A percentile compares a stretch with the other conserved stretches of the same genome.
Evolutionary conservation across 768 basidiomycete species (phyloP).

Genomic region (Calocybe indica): DNA sequence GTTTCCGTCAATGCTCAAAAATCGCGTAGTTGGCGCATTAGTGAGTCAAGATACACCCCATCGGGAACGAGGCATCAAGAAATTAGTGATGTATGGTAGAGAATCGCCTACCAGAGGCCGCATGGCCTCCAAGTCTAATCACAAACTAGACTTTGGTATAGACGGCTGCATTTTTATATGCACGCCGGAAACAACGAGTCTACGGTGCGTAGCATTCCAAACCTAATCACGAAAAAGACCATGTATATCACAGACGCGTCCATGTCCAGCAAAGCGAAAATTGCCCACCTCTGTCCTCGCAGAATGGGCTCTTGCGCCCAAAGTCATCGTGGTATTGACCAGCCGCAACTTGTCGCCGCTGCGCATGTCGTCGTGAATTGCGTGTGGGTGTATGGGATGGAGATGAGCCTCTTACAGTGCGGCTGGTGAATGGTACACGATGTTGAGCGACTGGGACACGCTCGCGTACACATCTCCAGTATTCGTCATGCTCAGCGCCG

Average conservation of each 20-base stretch:
- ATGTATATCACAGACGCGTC: neutral
- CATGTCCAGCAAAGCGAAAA: neutral
- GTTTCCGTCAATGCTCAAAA: too few species aligned
- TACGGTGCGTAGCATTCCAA: constrained; percentile 47
- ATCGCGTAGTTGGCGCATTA: too few species aligned
- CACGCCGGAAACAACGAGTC: constrained; percentile 47
- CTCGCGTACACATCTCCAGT: constrained; percentile 16
- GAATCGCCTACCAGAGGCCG: neutral
- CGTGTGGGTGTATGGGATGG: neutral
- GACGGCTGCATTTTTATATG: constrained; percentile 54
- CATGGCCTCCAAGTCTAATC: neutral
- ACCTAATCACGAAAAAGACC: constrained; percentile 28
- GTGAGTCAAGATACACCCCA: too few species aligned
- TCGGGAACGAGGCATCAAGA: neutral
- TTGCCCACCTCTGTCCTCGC: constrained; percentile 43
- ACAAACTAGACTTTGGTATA: constrained; percentile 20
- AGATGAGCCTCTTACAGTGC: constrained; percentile 24
- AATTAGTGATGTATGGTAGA: neutral
- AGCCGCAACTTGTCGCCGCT: constrained; percentile 48
- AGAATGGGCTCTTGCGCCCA: constrained; percentile 41
- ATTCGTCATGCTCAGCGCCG: constrained; percentile 23
- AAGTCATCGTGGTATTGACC: constrained; percentile 43
- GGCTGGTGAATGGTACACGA: constrained; percentile 56
- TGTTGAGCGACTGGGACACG: constrained; percentile 48
- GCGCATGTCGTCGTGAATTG: neutral